Evolutionary conservation across 2,329 filamentous ascomycete species (phyloP).

Genomic region (Botrytis porri): DNA sequence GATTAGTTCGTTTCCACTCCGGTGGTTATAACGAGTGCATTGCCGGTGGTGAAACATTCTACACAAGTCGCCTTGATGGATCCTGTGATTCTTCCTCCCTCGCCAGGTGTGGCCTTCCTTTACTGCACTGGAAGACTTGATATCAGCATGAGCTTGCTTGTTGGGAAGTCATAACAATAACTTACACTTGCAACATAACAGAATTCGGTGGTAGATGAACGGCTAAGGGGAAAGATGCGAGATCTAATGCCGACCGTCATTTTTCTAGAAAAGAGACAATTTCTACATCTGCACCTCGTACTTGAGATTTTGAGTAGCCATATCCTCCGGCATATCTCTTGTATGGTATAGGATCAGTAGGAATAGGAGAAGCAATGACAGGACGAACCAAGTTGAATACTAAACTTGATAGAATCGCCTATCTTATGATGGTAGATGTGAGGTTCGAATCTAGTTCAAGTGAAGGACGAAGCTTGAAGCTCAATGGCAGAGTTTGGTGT

Average conservation of each 20-base stretch:
- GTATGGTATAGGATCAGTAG: no score
- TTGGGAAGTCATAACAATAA: neutral
- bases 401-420: neutral
- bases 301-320: neutral
- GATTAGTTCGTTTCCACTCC: neutral
- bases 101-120: neutral
- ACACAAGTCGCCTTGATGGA: conserved; percentile 2
- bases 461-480: neutral
- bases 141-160: neutral
- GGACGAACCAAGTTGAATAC: neutral
- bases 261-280: neutral
- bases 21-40: conserved; percentile 1
- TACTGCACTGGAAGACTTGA: neutral
- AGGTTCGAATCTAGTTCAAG: neutral
- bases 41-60: conserved; percentile 17
- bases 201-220: neutral
- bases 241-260: neutral
- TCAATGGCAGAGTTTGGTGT: neutral
- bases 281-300: neutral
- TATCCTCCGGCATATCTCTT: neutral
- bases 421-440: neutral
- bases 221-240: neutral
- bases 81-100: neutral
- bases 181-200: neutral
- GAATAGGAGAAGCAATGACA: neutral